A percentile compares a stretch with the other conserved stretches of the same genome.
Conservation (phyloP, 768 basidiomycete species). For the Mycena rebaudengoi region DNA sequence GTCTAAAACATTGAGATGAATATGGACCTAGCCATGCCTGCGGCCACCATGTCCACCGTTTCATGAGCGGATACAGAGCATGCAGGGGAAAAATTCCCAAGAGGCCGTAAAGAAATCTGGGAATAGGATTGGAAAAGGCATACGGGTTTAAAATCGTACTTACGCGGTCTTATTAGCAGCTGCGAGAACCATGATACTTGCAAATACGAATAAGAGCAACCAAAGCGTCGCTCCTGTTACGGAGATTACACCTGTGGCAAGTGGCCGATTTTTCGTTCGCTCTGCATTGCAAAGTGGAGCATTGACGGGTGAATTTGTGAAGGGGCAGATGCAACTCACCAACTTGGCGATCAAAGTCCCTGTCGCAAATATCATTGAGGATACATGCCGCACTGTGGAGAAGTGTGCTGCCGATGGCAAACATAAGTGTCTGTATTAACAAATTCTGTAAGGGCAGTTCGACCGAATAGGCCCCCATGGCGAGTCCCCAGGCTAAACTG, state of each 20-base stretch:
- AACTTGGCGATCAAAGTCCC: slow-evolving; percentile 33
- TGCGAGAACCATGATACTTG: too few relatives aligned
- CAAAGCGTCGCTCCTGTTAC: not conserved
- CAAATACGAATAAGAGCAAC: not conserved
- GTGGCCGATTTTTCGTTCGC: slow-evolving; percentile 12
- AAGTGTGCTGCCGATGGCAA: slow-evolving; percentile 20
- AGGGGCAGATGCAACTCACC: slow-evolving; percentile 21
- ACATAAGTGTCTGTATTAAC: slow-evolving; percentile 13
- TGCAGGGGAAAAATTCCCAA: slow-evolving; percentile 30
- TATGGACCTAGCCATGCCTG: slow-evolving; percentile 37
- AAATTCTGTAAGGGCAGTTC: slow-evolving; percentile 21
- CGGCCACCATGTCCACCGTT: slow-evolving; percentile 38
- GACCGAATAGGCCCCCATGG: slow-evolving; percentile 25
- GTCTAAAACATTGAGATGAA: not conserved
- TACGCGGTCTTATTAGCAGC: too few relatives aligned
- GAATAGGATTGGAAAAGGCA: too few relatives aligned
- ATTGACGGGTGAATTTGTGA: not conserved
- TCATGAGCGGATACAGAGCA: slow-evolving; percentile 37
- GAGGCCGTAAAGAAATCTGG: slow-evolving; percentile 30
- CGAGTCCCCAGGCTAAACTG: slow-evolving; percentile 27
- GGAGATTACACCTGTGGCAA: slow-evolving; percentile 15
- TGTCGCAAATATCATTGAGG: slow-evolving; percentile 35
- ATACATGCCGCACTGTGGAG: slow-evolving; percentile 35
- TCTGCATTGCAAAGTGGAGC: not conserved
- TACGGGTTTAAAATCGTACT: too few relatives aligned